Conservation (phyloP, 768 basidiomycete genomes). For the Hypsizygus marmoreus region DNA sequence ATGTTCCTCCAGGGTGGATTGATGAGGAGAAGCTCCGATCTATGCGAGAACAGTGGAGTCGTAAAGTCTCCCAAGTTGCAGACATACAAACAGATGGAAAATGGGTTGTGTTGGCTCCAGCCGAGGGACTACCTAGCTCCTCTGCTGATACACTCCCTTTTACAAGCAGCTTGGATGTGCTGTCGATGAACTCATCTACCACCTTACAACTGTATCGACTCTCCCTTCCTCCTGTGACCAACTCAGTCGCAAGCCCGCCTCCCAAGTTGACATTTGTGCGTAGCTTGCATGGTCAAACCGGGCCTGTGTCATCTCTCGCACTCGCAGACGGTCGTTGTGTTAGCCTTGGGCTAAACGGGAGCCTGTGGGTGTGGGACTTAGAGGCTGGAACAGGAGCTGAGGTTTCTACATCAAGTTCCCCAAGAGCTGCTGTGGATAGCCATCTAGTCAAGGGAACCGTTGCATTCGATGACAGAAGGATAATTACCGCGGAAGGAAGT, state of each 20-base stretch:
- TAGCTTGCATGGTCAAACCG: slow-evolving; percentile 67
- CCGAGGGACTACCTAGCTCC: slow-evolving; percentile 30
- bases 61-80: slow-evolving; percentile 70
- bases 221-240: slow-evolving; percentile 49
- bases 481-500: slow-evolving; percentile 51
- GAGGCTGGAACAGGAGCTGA: slow-evolving; percentile 57
- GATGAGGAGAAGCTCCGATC: slow-evolving; percentile 60
- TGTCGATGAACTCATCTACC: slow-evolving; percentile 39
- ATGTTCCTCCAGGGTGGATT: slow-evolving; percentile 72
- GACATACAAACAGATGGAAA: slow-evolving; percentile 83
- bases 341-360: slow-evolving; percentile 68
- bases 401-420: slow-evolving; percentile 31
- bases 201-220: slow-evolving; percentile 77
- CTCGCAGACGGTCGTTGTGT: slow-evolving; percentile 85
- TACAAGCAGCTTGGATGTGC: slow-evolving; percentile 1
- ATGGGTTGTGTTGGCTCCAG: slow-evolving; percentile 79
- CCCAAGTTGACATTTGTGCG: slow-evolving; percentile 75
- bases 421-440: slow-evolving; percentile 1
- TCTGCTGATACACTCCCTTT: slow-evolving; percentile 19
- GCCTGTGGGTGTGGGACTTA: slow-evolving; percentile 87
- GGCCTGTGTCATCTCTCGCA: slow-evolving; percentile 65
- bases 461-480: slow-evolving; percentile 74
- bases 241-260: slow-evolving; percentile 50
- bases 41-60: slow-evolving; percentile 78
- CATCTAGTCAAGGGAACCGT: slow-evolving; percentile 43